Conservation (phyloP, 257 asterid genomes). For the Solanum chilense region DNA sequence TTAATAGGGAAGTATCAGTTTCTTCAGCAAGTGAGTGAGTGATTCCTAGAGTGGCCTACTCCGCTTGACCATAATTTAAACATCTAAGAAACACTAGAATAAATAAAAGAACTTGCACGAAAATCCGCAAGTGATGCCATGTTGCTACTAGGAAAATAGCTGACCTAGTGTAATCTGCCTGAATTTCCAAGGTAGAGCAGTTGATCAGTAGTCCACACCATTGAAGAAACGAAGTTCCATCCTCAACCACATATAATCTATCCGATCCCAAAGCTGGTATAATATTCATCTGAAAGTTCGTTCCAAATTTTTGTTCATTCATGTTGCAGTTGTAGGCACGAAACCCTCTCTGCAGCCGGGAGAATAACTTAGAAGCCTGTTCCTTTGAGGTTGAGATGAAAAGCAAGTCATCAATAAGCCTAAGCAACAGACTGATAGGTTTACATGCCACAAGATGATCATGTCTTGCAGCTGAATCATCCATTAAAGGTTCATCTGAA, state of each 20-base stretch:
- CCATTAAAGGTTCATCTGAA: slow-evolving; percentile 2
- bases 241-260: slow-evolving; percentile 45
- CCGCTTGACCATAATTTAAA: background rate
- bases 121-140: background rate
- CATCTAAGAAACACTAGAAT: background rate
- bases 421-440: slow-evolving; percentile 43
- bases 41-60: background rate
- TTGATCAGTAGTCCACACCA: slow-evolving; percentile 92
- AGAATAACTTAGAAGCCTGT: slow-evolving; percentile 67
- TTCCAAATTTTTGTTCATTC: slow-evolving; percentile 70
- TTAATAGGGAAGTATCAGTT: background rate
- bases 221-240: slow-evolving; percentile 62
- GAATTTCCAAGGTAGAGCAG: slow-evolving; percentile 71
- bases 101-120: background rate
- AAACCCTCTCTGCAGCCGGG: slow-evolving; percentile 62
- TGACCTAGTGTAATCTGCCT: slow-evolving; percentile 91
- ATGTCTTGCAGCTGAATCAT: slow-evolving; percentile 17
- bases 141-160: background rate
- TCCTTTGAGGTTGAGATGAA: slow-evolving; percentile 70
- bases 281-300: slow-evolving; percentile 37
- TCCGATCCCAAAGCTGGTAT: slow-evolving; percentile 21
- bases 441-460: background rate
- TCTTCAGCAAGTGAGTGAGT: background rate
- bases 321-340: slow-evolving; percentile 69
- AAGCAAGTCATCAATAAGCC: slow-evolving; percentile 77